phyloP scores from a whole-genome alignment of 2,329 filamentous ascomycete species.

The Zarea fungicola region DNA sequence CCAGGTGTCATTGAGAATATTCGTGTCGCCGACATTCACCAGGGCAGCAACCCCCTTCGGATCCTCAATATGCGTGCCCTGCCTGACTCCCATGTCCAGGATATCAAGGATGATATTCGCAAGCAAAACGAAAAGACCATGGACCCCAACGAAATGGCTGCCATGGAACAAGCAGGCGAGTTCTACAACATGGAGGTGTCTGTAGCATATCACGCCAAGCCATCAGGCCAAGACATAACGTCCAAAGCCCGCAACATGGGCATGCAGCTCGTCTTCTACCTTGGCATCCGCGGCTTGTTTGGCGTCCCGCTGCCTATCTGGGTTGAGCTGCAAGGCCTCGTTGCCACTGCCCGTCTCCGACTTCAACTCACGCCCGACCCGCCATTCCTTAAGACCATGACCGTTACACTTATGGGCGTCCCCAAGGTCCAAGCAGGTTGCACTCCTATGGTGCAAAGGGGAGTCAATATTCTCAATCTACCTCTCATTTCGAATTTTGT shows the following conservation, averaged over 20 bases:
- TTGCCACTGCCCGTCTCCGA: conserved; percentile 78
- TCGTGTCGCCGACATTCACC: conserved; percentile 88
- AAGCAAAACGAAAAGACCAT: conserved; percentile 74
- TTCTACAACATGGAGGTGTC: conserved; percentile 91
- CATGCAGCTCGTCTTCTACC: conserved; percentile 91
- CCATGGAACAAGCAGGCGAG: conserved; percentile 83
- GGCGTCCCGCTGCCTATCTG: conserved; percentile 82
- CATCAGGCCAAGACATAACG: conserved; percentile 62
- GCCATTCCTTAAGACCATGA: conserved; percentile 86
- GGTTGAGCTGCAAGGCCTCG: conserved; percentile 85
- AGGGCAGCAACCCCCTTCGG: conserved; percentile 84
- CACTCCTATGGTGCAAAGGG: conserved; percentile 85
- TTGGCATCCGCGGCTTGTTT: conserved; percentile 83
- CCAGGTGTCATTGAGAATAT: conserved; percentile 91
- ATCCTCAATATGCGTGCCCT: conserved; percentile 83
- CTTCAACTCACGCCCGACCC: conserved; percentile 84
- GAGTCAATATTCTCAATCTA: conserved; percentile 85
- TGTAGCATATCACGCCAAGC: conserved; percentile 85
- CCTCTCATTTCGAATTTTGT: conserved; percentile 95
- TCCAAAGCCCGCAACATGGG: conserved; percentile 93
- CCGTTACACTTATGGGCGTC: conserved; percentile 89
- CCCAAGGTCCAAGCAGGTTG: conserved; percentile 88
- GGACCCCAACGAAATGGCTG: conserved; percentile 80
- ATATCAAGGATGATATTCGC: conserved; percentile 76
- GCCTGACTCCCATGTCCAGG: conserved; percentile 65